Evolutionary conservation across 768 basidiomycete genomes (phyloP).

Genomic region (Myochromella boudieri): DNA sequence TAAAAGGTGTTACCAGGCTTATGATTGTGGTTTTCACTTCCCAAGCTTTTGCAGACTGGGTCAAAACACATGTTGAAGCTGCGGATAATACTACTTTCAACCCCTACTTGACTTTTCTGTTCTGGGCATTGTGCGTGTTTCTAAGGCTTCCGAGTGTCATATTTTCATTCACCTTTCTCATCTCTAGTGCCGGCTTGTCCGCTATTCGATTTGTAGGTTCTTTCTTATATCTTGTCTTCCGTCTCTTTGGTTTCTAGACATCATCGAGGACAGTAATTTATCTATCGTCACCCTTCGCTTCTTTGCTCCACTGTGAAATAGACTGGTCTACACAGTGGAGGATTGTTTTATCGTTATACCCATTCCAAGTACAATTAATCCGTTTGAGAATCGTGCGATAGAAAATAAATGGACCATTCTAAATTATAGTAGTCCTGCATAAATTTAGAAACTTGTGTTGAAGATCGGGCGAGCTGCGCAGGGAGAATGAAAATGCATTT

Average conservation of each 20-base stretch:
- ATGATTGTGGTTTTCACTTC: slow-evolving; percentile 80
- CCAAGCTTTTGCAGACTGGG: slow-evolving; percentile 73
- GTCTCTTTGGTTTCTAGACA: slow-evolving; percentile 60
- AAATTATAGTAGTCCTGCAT: too few species aligned
- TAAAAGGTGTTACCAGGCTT: slow-evolving; percentile 37
- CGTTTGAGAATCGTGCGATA: too few species aligned
- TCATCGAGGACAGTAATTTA: too few species aligned
- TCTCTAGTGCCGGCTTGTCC: slow-evolving; percentile 69
- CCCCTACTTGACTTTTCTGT: slow-evolving; percentile 85
- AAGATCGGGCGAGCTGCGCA: not conserved
- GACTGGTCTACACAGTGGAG: not conserved
- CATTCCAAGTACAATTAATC: too few species aligned
- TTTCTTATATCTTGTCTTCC: slow-evolving; percentile 73
- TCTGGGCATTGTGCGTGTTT: slow-evolving; percentile 36
- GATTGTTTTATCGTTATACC: not conserved
- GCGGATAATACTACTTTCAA: slow-evolving; percentile 65
- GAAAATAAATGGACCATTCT: too few species aligned
- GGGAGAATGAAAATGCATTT: not conserved
- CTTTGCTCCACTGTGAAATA: not conserved
- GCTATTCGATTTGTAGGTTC: slow-evolving; percentile 82
- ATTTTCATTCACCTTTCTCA: not conserved
- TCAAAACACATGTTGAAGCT: slow-evolving; percentile 53
- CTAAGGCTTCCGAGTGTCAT: not conserved
- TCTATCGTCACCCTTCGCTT: slow-evolving; percentile 4
- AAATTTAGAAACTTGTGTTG: slow-evolving; percentile 3